Conservation (phyloP, 257 asterid species). For the Sherardia arvensis region DNA sequence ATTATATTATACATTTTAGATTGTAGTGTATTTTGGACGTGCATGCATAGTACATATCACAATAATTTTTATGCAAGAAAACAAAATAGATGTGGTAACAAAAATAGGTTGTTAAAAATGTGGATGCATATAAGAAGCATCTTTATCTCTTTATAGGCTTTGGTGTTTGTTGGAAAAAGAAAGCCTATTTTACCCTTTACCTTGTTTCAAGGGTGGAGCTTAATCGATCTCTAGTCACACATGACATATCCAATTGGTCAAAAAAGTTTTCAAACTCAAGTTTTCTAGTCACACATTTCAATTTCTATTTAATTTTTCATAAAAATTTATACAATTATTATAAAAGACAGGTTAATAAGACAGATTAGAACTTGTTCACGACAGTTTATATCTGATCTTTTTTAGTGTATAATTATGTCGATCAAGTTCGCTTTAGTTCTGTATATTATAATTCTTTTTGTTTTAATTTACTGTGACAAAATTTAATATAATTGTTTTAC, state of each 20-base stretch:
- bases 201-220: conserved; percentile 6
- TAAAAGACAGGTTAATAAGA: too few species aligned
- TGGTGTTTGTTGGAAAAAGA: background rate
- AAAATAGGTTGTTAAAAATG: background rate
- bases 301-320: background rate
- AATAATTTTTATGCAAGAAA: background rate
- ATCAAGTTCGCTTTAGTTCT: too few species aligned
- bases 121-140: background rate
- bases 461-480: too few species aligned
- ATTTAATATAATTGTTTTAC: too few species aligned
- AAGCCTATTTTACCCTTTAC: background rate
- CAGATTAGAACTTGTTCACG: too few species aligned
- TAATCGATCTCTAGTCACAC: background rate
- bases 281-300: too few species aligned
- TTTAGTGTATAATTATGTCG: too few species aligned
- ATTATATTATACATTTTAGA: too few species aligned
- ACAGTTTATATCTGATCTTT: too few species aligned
- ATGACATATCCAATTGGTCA: background rate
- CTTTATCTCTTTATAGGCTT: background rate
- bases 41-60: background rate
- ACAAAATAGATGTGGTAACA: background rate
- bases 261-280: background rate
- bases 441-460: too few species aligned
- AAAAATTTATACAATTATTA: too few species aligned
- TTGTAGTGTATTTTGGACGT: background rate